Conservation (phyloP, 352 stramenopile genomes). For the Phytophthora macrochlamydospora region DNA sequence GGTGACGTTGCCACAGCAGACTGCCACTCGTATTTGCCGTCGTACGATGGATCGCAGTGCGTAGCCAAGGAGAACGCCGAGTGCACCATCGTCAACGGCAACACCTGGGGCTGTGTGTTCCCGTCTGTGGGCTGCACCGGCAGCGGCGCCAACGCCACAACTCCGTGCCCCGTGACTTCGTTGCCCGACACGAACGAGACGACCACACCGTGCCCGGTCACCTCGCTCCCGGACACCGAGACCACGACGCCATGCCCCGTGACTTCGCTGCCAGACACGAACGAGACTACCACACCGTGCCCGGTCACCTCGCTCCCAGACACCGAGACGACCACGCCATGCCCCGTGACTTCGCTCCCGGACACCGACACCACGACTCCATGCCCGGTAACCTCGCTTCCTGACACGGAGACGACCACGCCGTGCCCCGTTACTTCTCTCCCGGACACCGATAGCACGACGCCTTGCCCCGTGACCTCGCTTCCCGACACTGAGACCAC, state of each 20-base stretch:
- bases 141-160: slow-evolving; percentile 9
- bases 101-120: slow-evolving; percentile 48
- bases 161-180: slow-evolving; percentile 17
- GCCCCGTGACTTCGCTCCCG: slow-evolving; percentile 7
- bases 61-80: slow-evolving; percentile 39
- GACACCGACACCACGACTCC: slow-evolving; percentile 5
- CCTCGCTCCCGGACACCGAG: slow-evolving; percentile 11
- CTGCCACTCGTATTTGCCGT: slow-evolving; percentile 54
- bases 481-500: background rate
- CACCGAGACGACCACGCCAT: slow-evolving; percentile 8
- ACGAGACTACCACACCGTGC: slow-evolving; percentile 11
- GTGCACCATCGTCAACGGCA: slow-evolving; percentile 44
- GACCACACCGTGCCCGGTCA: slow-evolving; percentile 20
- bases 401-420: slow-evolving; percentile 1
- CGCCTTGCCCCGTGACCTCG: slow-evolving; percentile 1
- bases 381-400: slow-evolving; percentile 8
- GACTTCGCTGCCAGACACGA: slow-evolving; percentile 9
- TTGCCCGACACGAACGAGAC: slow-evolving; percentile 15
- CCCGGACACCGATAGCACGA: slow-evolving; percentile 7
- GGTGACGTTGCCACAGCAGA: slow-evolving; percentile 43
- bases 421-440: slow-evolving; percentile 17
- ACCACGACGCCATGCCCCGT: slow-evolving; percentile 15
- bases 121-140: slow-evolving; percentile 29
- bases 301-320: slow-evolving; percentile 7
- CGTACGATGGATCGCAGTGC: slow-evolving; percentile 45